Evolutionary conservation across 2,329 filamentous ascomycete genomes (phyloP).

Genomic region (Cylindrodendrum hubeiense): DNA sequence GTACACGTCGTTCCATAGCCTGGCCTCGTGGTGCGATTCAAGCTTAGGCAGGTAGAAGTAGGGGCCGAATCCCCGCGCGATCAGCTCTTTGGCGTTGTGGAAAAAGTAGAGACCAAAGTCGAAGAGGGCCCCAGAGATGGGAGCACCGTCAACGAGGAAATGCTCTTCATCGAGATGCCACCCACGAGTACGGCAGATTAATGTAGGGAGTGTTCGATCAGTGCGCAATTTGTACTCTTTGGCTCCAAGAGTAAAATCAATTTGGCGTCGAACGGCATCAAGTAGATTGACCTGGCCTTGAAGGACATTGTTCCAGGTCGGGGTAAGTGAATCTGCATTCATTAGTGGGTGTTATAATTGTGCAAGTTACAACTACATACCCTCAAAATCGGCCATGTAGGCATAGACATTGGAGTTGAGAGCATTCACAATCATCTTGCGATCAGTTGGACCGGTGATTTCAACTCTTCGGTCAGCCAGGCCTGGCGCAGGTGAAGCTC

Average conservation of each 20-base stretch:
- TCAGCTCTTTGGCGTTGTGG: slow-evolving; percentile 95
- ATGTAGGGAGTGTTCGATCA: slow-evolving; percentile 85
- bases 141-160: slow-evolving; percentile 93
- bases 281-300: slow-evolving; percentile 98
- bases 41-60: slow-evolving; percentile 99
- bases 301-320: slow-evolving; percentile 99
- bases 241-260: slow-evolving; percentile 94
- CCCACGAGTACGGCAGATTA: slow-evolving; percentile 94
- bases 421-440: slow-evolving; percentile 99
- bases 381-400: slow-evolving; percentile 99
- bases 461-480: slow-evolving; percentile 94
- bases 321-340: slow-evolving; percentile 57
- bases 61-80: slow-evolving; percentile 83
- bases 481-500: slow-evolving; percentile 91
- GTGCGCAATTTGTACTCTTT: slow-evolving; percentile 99
- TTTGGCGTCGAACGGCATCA: slow-evolving; percentile 91
- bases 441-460: slow-evolving; percentile 96
- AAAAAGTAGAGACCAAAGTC: slow-evolving; percentile 99
- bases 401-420: slow-evolving; percentile 97
- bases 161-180: slow-evolving; percentile 99
- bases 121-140: slow-evolving; percentile 92
- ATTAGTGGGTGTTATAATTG: not conserved
- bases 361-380: slow-evolving; percentile 60
- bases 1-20: slow-evolving; percentile 98
- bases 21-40: slow-evolving; percentile 96